Evolutionary conservation across 2,329 filamentous ascomycete genomes (phyloP), one percentile per base, ranked within the genome.

Genomic region (Aspergillus arachidicola): DNA sequence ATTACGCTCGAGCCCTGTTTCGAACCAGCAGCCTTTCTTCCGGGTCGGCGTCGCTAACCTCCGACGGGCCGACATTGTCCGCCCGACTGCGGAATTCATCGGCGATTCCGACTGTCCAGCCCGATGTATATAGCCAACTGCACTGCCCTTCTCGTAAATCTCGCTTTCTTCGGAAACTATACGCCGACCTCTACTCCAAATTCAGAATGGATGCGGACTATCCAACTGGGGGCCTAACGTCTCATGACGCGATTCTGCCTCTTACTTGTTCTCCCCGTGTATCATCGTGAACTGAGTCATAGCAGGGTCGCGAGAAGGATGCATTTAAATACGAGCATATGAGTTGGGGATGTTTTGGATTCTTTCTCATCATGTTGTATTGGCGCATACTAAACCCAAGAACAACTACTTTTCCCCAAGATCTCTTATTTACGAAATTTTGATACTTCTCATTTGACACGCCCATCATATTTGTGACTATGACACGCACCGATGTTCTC

Each of bases 401-500:
- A 14, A 48, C 0, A 23, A 28, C 6, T 6, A 26, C 4, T 16
- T 16, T 6, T 2, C 23, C 28, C 0, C 5, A 26, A 2, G 1
- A 23, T 5, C 10, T 26, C 7, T 23, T 7, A 0, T 16, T 28
- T 12, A 6, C 7, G n/a, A 23, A 23, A 23, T 23, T 11, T 14
- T 23, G 5, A 23, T 23, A 21, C n/a, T 23, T 38, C n/a, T 57
- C 16, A 19, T 30, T 28, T 34, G 36, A 34, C 7, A 12, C 16
- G 4, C 16, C 7, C 3, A 19, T 38, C 36, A 4, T 6, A 9
- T 41, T 14, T 12, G 51, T 59, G 32, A 45, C 21, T 10, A 60
- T 48, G 51, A 14, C 50, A 28, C 38, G 3, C 7, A 63, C 63
- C 14, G 68, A 71, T 21, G 78, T 84, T 30, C 71, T 84, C 6